Evolutionary conservation across 352 stramenopile genomes (phyloP).

Genomic region (Nothophytophthora sp.): DNA sequence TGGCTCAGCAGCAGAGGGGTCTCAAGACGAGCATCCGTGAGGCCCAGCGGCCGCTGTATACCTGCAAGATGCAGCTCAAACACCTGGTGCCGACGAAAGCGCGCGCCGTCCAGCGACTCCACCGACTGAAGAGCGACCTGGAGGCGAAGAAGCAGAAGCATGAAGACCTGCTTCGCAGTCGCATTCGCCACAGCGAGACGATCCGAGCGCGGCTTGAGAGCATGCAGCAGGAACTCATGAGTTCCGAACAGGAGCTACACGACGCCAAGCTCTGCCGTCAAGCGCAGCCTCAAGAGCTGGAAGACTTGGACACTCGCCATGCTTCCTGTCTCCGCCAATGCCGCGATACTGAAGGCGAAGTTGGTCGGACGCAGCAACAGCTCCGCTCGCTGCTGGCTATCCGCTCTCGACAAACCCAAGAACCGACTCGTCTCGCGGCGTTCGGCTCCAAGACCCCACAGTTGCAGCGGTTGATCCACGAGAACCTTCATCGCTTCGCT

Average conservation of each 20-base stretch:
- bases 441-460: constrained; percentile 72
- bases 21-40: constrained; percentile 70
- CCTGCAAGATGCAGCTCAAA: constrained; percentile 70
- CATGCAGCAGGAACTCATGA: constrained; percentile 43
- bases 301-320: constrained; percentile 61
- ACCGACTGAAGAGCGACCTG: constrained; percentile 51
- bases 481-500: constrained; percentile 67
- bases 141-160: constrained; percentile 55
- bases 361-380: constrained; percentile 41
- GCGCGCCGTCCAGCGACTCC: constrained; percentile 49
- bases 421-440: constrained; percentile 56
- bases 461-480: constrained; percentile 73
- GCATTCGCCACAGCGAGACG: constrained; percentile 56
- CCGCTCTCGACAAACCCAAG: too few species aligned
- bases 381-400: constrained; percentile 50
- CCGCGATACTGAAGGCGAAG: constrained; percentile 57
- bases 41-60: constrained; percentile 59
- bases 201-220: constrained; percentile 58
- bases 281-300: constrained; percentile 29
- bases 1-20: constrained; percentile 48
- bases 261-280: constrained; percentile 34
- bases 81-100: constrained; percentile 51
- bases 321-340: constrained; percentile 57
- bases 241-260: constrained; percentile 43
- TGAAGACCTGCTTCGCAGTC: constrained; percentile 55